These are phyloP conservation scores for Elaeagnus macrophylla DNA, from an alignment of 306 rosid genomes.

Conservation along the genomic window DNA sequence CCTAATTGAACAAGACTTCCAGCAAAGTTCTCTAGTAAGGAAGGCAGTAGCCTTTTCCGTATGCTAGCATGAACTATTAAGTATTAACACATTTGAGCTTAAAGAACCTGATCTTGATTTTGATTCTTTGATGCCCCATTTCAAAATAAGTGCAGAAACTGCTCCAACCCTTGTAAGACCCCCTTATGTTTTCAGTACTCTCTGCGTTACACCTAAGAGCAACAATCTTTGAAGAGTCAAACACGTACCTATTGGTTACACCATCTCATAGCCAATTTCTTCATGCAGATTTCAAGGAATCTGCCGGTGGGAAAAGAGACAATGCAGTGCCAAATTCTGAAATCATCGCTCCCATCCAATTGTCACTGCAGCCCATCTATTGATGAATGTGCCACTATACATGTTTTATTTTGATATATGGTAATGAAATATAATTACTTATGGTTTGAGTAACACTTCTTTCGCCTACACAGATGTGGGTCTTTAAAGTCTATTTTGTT, in stretches of 20 bases:
- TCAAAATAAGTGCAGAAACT: constrained; percentile 35
- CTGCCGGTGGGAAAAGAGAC: constrained; percentile 20
- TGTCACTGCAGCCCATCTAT: constrained; percentile 1
- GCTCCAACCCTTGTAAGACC: constrained; percentile 1
- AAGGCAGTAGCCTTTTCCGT: constrained; percentile 19
- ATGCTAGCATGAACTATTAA: constrained; percentile 27
- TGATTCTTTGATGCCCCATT: constrained; percentile 20
- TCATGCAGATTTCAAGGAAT: constrained; percentile 8
- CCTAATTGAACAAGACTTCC: constrained; percentile 25
- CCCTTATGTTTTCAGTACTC: not conserved
- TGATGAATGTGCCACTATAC: constrained; percentile 13
- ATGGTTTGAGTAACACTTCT: no score
- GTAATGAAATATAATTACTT: no score
- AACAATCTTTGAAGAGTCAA: not conserved
- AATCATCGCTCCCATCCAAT: not conserved
- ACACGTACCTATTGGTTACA: constrained; percentile 10
- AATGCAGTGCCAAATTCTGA: constrained; percentile 13
- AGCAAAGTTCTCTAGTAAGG: constrained; percentile 12
- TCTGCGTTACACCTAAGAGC: not conserved
- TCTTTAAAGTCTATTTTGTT: no score
- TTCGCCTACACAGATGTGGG: no score
- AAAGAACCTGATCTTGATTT: constrained; percentile 1
- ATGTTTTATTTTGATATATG: no score
- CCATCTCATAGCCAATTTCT: constrained; percentile 8
- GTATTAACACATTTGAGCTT: constrained; percentile 20